Conservation (phyloP, 495 filamentous ascomycete species). For the Delitschia confertaspora region DNA sequence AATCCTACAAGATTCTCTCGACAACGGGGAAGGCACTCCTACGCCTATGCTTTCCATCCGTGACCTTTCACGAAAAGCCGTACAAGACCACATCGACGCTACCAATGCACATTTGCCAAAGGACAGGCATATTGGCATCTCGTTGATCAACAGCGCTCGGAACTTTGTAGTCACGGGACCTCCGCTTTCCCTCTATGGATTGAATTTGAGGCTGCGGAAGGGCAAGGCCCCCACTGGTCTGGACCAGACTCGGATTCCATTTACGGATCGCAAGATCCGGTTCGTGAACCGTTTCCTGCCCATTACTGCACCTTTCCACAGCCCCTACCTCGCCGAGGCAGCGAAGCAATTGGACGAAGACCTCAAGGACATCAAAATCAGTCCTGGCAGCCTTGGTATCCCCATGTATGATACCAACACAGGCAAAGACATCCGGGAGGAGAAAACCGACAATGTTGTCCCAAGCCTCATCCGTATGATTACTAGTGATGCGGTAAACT, state of each 20-base stretch:
- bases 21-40: conserved; percentile 85
- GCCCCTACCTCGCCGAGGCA: conserved; percentile 76
- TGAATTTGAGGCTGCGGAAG: conserved; percentile 88
- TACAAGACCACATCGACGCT: conserved; percentile 89
- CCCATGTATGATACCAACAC: conserved; percentile 82
- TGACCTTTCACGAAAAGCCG: conserved; percentile 71
- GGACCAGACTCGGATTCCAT: conserved; percentile 90
- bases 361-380: conserved; percentile 68
- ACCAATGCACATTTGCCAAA: conserved; percentile 92
- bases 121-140: conserved; percentile 89
- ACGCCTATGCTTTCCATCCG: conserved; percentile 98
- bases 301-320: conserved; percentile 97
- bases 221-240: conserved; percentile 94
- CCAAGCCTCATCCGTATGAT: conserved; percentile 84
- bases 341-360: conserved; percentile 75
- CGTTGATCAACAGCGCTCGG: conserved; percentile 88
- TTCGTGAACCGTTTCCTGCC: conserved; percentile 96
- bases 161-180: conserved; percentile 97
- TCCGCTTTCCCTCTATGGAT: conserved; percentile 87
- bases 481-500: conserved; percentile 81
- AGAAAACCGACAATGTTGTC: conserved; percentile 58
- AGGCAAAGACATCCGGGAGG: conserved; percentile 67
- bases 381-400: conserved; percentile 58
- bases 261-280: conserved; percentile 88
- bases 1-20: conserved; percentile 85